A percentile compares a stretch with the other conserved stretches of the same genome.
Evolutionary conservation across 2,329 filamentous ascomycete species (phyloP).

Genomic region (Aureobasidium sp.): DNA sequence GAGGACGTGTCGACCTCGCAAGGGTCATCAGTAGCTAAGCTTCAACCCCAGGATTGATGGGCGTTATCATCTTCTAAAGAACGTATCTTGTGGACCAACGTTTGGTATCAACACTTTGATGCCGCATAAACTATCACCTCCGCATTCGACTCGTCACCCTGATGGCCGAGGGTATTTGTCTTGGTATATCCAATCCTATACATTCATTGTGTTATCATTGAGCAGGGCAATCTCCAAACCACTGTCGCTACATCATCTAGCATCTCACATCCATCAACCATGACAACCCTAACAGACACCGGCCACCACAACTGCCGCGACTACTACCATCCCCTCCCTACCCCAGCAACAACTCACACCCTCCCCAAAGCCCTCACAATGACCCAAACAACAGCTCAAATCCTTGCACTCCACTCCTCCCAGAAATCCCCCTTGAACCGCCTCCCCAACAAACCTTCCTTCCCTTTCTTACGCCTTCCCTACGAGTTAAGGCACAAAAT

Average conservation of each 20-base stretch:
- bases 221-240: background rate
- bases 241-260: too few species aligned
- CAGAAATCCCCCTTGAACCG: constrained; percentile 11
- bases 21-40: background rate
- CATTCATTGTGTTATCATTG: background rate
- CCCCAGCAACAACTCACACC: background rate
- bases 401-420: background rate
- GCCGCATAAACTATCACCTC: background rate
- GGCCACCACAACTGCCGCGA: constrained; percentile 30
- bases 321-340: constrained; percentile 20
- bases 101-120: background rate
- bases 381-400: background rate
- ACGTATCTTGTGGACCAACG: background rate
- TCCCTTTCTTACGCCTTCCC: constrained; percentile 30
- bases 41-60: background rate
- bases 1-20: background rate
- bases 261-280: background rate
- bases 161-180: background rate
- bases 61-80: background rate
- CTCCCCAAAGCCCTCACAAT: background rate
- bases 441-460: constrained; percentile 13
- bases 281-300: constrained; percentile 15
- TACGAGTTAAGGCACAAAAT: constrained; percentile 40
- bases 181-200: background rate
- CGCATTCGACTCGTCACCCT: background rate